phyloP scores from a whole-genome alignment of 1,284 basidiomycete genomes.

The Kalmanozyma brasiliensis region DNA sequence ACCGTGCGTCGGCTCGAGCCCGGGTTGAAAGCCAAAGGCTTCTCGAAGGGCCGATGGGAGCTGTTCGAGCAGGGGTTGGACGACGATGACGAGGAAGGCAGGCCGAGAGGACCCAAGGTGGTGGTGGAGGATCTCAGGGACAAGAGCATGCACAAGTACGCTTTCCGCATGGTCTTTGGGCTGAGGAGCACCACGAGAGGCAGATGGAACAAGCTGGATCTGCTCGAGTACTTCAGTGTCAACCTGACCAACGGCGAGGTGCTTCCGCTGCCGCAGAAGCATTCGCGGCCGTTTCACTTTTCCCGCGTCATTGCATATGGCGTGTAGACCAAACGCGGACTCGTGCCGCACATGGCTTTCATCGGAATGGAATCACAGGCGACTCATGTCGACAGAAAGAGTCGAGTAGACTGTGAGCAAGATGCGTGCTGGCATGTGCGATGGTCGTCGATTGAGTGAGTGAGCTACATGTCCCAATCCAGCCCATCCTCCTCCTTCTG shows the following conservation, averaged over 20 bases:
- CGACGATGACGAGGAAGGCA: conserved; percentile 45
- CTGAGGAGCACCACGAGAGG: conserved; percentile 77
- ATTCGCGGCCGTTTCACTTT: conserved; percentile 90
- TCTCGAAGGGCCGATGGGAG: conserved; percentile 72
- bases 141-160: conserved; percentile 73
- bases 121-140: conserved; percentile 61
- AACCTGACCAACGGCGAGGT: conserved; percentile 80
- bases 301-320: conserved; percentile 73
- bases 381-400: neutral
- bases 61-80: conserved; percentile 47
- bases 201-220: conserved; percentile 85
- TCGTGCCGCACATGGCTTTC: neutral
- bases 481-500: conserved; percentile 34
- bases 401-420: no score
- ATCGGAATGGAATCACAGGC: neutral
- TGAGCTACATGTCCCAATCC: conserved; percentile 38
- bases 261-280: conserved; percentile 78
- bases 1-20: conserved; percentile 82
- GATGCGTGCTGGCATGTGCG: no score
- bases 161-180: conserved; percentile 84
- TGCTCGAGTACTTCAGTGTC: conserved; percentile 73
- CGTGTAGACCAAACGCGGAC: conserved; percentile 18
- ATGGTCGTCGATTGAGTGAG: no score
- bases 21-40: conserved; percentile 76
- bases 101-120: conserved; percentile 52